phyloP scores from a whole-genome alignment of 441 rosid genomes.

The Populus hybrid region DNA sequence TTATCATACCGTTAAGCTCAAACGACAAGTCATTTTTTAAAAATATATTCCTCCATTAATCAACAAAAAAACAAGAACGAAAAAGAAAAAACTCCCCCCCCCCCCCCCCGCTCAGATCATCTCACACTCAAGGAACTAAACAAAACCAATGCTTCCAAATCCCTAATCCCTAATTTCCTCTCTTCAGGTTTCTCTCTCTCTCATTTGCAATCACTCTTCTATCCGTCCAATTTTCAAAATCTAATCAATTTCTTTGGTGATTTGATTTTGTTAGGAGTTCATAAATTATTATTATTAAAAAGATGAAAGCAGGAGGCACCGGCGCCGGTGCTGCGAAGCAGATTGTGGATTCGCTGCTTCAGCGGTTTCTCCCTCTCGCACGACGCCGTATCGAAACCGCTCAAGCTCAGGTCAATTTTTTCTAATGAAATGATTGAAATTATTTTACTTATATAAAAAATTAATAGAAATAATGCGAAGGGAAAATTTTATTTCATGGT shows the following conservation, averaged over 20 bases:
- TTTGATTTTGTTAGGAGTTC: neutral
- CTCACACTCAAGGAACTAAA: neutral
- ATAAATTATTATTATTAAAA: constrained; percentile 7
- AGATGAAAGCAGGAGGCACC: constrained; percentile 83
- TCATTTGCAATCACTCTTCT: neutral
- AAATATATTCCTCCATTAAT: neutral
- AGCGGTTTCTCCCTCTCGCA: constrained; percentile 96
- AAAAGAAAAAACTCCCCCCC: neutral
- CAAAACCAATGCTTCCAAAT: neutral
- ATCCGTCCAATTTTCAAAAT: neutral
- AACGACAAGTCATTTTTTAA: neutral
- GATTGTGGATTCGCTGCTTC: constrained; percentile 96
- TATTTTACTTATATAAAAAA: too few relatives aligned
- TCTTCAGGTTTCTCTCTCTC: neutral
- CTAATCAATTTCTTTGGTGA: neutral
- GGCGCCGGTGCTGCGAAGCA: constrained; percentile 61
- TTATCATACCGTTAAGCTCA: neutral
- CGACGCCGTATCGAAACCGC: constrained; percentile 99
- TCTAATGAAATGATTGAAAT: neutral
- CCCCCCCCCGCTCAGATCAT: neutral
- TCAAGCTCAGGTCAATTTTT: constrained; percentile 80
- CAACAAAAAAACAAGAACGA: too few relatives aligned
- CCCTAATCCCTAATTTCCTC: neutral
- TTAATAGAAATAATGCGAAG: too few relatives aligned
- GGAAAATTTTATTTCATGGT: too few relatives aligned